Evolutionary conservation across 805 yeast species (phyloP).

Genomic region (Isabelozyma rhagii): DNA sequence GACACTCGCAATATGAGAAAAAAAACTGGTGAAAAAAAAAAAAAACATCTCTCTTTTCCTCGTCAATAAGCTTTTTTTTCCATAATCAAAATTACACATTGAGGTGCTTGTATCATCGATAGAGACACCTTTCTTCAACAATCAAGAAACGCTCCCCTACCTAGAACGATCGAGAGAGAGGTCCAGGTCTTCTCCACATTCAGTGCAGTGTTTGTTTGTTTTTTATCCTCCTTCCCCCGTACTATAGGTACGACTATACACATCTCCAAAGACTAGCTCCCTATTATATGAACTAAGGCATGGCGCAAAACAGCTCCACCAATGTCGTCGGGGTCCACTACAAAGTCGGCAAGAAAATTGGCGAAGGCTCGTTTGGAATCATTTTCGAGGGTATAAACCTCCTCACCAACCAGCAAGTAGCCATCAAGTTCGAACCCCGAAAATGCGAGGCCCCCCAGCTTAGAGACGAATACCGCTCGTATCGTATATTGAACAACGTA

Average conservation of each 20-base stretch:
- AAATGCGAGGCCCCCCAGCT: conserved; percentile 97
- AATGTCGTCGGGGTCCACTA: conserved; percentile 92
- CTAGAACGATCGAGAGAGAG: too few species aligned
- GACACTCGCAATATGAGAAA: not conserved
- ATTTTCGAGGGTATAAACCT: conserved; percentile 93
- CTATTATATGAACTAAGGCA: conserved; percentile 3
- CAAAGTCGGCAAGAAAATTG: conserved; percentile 94
- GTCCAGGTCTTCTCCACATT: not conserved
- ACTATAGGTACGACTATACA: not conserved
- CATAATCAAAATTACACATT: too few species aligned
- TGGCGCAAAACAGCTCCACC: conserved; percentile 43
- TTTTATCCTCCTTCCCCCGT: not conserved
- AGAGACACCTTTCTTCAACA: too few species aligned
- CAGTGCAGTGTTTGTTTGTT: not conserved
- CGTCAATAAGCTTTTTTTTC: not conserved
- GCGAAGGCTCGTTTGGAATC: conserved; percentile 98
- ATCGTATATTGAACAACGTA: conserved; percentile 77
- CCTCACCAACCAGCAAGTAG: conserved; percentile 89
- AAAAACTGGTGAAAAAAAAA: not conserved
- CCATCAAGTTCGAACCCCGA: conserved; percentile 95
- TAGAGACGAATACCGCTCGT: conserved; percentile 95
- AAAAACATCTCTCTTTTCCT: not conserved
- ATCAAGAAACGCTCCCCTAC: too few species aligned
- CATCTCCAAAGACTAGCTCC: not conserved
- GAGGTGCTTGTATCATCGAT: too few species aligned